These are phyloP conservation scores for Echium plantagineum DNA, from an alignment of 257 asterid species.

Conservation along the genomic window DNA sequence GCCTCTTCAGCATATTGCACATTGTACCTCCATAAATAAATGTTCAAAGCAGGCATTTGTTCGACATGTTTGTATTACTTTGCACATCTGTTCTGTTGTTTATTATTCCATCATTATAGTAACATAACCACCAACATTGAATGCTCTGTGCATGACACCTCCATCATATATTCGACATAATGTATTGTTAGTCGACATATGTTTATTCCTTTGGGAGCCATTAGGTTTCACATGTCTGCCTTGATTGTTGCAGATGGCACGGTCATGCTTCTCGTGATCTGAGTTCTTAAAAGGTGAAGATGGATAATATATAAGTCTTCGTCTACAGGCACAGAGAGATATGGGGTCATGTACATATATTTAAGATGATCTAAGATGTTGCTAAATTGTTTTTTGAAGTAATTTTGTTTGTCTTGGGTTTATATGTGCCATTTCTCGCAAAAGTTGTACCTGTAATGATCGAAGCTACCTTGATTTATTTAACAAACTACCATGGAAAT, in stretches of 20 bases:
- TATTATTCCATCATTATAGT: too few relatives aligned
- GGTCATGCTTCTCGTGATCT: constrained; percentile 72
- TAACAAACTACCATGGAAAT: too few relatives aligned
- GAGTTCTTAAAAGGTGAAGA: constrained; percentile 39
- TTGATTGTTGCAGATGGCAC: constrained; percentile 67
- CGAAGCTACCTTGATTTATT: too few relatives aligned
- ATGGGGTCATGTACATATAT: background rate
- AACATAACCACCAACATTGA: too few relatives aligned
- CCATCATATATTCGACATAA: too few relatives aligned
- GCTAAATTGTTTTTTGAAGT: too few relatives aligned
- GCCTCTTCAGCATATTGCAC: background rate
- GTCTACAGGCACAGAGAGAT: constrained; percentile 1
- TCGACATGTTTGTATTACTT: background rate
- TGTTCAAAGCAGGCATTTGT: background rate
- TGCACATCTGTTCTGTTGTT: too few relatives aligned
- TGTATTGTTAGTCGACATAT: too few relatives aligned
- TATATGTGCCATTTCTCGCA: background rate
- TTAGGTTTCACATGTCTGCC: too few relatives aligned
- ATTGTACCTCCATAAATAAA: background rate
- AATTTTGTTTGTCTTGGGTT: background rate
- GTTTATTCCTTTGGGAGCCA: too few relatives aligned
- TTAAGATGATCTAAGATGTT: background rate
- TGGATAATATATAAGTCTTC: constrained; percentile 6
- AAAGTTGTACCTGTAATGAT: background rate
- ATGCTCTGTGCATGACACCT: too few relatives aligned